A percentile compares a stretch with the other conserved stretches of the same genome.
Conservation (phyloP, 75 land plant genomes). For the Cryptomeria japonica region DNA sequence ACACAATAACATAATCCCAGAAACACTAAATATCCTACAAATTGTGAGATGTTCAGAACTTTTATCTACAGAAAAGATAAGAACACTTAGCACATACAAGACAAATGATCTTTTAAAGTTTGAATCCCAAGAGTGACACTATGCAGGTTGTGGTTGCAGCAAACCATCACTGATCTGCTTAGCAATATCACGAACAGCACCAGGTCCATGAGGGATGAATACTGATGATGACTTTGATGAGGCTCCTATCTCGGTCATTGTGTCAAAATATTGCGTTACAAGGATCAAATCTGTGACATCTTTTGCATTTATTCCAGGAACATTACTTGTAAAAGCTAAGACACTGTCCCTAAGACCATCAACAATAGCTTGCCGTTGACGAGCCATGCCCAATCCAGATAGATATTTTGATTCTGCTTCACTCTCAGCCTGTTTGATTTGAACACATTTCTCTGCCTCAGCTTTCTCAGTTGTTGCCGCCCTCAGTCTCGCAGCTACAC, state of each 20-base stretch:
- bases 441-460: conserved; percentile 43
- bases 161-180: conserved; percentile 40
- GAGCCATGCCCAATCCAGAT: conserved; percentile 42
- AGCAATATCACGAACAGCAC: conserved; percentile 48
- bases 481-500: conserved; percentile 15
- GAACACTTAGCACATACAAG: not conserved
- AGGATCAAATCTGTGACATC: conserved; percentile 46
- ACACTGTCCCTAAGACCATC: conserved; percentile 49
- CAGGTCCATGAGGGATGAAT: conserved; percentile 46
- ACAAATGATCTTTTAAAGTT: not conserved
- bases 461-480: conserved; percentile 33
- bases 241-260: conserved; percentile 44
- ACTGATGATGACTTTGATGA: conserved; percentile 31
- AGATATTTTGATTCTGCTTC: conserved; percentile 50
- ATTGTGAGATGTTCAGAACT: not conserved
- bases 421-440: conserved; percentile 44
- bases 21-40: not conserved
- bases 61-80: not conserved
- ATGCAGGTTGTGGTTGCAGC: conserved; percentile 15
- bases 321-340: conserved; percentile 32
- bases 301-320: conserved; percentile 36
- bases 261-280: conserved; percentile 45
- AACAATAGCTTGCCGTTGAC: conserved; percentile 45
- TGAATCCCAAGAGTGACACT: not conserved
- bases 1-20: not conserved